Percentiles rank a stretch among this genome's conserved stretches.
phyloP scores from a whole-genome alignment of 495 filamentous ascomycete species.

The Ascobolus immersus region DNA sequence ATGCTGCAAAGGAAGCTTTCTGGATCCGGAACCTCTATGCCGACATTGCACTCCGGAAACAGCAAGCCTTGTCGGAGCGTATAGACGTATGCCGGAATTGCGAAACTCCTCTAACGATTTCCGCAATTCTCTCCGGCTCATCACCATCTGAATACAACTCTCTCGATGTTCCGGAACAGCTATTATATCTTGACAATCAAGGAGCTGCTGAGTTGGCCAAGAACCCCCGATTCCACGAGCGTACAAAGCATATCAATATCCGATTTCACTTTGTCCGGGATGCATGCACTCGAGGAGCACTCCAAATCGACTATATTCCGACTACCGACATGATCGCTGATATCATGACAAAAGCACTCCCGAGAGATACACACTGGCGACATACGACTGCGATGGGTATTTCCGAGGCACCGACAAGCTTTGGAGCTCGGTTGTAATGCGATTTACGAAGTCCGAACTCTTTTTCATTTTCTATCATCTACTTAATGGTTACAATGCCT shows the following conservation, averaged over 20 bases:
- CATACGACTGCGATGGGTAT: too few species aligned
- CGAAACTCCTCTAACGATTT: background rate
- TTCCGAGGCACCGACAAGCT: too few species aligned
- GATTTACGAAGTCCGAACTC: too few species aligned
- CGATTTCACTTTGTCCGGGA: constrained; percentile 10
- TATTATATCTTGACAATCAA: constrained; percentile 6
- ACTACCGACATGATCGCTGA: constrained; percentile 9
- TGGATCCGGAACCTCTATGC: constrained; percentile 2
- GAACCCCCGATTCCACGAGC: constrained; percentile 7
- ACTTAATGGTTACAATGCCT: too few species aligned
- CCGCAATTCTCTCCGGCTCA: background rate
- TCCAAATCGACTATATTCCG: constrained; percentile 1
- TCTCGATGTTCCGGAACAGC: background rate
- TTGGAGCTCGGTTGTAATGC: too few species aligned
- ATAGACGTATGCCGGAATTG: background rate
- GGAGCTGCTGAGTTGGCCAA: constrained; percentile 4
- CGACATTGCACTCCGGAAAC: too few species aligned
- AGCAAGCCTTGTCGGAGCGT: background rate
- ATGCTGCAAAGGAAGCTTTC: constrained; percentile 4
- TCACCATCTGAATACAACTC: constrained; percentile 2
- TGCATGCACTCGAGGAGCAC: background rate
- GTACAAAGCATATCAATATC: constrained; percentile 11
- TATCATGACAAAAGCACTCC: constrained; percentile 10
- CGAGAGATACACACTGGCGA: background rate
- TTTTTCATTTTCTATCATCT: too few species aligned